Conservation (phyloP, 495 filamentous ascomycete species). For the Annulohypoxylon stygium region DNA sequence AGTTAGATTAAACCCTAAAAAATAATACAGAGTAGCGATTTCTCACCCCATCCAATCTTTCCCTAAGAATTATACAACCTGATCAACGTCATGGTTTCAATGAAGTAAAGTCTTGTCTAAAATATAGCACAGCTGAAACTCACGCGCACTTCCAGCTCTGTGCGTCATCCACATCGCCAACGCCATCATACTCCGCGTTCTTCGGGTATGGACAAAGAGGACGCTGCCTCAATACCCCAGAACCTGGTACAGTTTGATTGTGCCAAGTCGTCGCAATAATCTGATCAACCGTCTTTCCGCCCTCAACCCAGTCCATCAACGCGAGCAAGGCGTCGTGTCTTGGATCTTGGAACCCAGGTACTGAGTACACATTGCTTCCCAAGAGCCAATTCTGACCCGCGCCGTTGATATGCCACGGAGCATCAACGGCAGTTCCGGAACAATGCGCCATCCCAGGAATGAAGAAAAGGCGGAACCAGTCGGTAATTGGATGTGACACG, state of each 20-base stretch:
- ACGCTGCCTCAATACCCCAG: constrained; percentile 58
- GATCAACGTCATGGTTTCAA: background rate
- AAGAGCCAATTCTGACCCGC: constrained; percentile 48
- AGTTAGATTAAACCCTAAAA: background rate
- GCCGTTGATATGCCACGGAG: constrained; percentile 57
- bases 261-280: constrained; percentile 61
- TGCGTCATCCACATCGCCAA: constrained; percentile 25
- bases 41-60: background rate
- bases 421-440: constrained; percentile 45
- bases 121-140: background rate
- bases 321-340: constrained; percentile 63
- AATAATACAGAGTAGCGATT: background rate
- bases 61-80: too few relatives aligned
- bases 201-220: constrained; percentile 61
- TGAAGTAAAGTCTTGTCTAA: background rate
- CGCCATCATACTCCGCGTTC: constrained; percentile 44
- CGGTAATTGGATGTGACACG: constrained; percentile 28
- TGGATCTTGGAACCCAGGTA: constrained; percentile 59
- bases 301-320: constrained; percentile 68
- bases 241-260: constrained; percentile 39
- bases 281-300: constrained; percentile 52
- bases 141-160: constrained; percentile 26
- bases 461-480: constrained; percentile 54
- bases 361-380: constrained; percentile 38
- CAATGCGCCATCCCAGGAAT: constrained; percentile 59